Percentiles rank a stretch among this genome's conserved stretches.
Conservation (phyloP, 352 stramenopile species). For the Peronospora farinosa region DNA sequence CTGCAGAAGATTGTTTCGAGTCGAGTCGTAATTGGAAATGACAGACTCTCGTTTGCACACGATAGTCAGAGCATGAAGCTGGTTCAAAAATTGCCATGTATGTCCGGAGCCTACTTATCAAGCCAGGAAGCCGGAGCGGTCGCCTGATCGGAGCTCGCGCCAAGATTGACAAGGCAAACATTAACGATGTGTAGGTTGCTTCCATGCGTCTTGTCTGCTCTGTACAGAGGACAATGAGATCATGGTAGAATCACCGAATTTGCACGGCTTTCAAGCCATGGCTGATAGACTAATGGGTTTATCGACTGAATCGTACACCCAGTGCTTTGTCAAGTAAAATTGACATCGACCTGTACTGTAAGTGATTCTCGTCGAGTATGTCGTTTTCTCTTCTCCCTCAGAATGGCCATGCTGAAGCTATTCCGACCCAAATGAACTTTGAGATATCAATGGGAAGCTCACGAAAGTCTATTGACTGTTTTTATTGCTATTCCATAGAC, state of each 20-base stretch:
- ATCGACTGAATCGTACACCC: too few relatives aligned
- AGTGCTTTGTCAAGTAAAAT: too few relatives aligned
- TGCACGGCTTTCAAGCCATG: too few relatives aligned
- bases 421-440: too few relatives aligned
- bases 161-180: slow-evolving; percentile 11
- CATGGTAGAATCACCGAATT: neutral
- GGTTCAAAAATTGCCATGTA: neutral
- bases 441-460: too few relatives aligned
- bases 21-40: slow-evolving; percentile 33
- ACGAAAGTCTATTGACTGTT: too few relatives aligned
- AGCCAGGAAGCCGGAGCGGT: slow-evolving; percentile 17
- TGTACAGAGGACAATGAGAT: neutral
- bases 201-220: neutral
- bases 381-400: too few relatives aligned
- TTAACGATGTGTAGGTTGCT: slow-evolving; percentile 12
- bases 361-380: too few relatives aligned
- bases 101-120: slow-evolving; percentile 8
- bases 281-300: too few relatives aligned
- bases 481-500: too few relatives aligned
- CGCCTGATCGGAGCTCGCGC: slow-evolving; percentile 18
- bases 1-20: slow-evolving; percentile 8
- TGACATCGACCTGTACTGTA: too few relatives aligned
- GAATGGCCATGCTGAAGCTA: too few relatives aligned
- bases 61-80: neutral
- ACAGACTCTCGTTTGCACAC: neutral